These are phyloP conservation scores for Naematelia encephala DNA, from an alignment of 768 basidiomycete genomes.

Conservation along the genomic window DNA sequence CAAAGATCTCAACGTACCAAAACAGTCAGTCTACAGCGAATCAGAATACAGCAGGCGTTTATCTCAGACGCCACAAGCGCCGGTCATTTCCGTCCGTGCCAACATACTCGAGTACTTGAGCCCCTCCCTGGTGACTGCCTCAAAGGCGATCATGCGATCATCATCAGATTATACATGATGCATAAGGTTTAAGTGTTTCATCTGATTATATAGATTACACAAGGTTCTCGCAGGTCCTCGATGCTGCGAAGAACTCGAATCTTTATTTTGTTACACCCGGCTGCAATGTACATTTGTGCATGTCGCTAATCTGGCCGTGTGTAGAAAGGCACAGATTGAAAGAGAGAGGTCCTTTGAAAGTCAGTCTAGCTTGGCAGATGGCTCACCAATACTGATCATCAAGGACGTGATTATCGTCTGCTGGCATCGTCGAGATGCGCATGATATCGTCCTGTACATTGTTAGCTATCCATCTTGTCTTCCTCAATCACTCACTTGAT, in stretches of 20 bases:
- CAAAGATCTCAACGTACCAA: too few relatives aligned
- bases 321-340: neutral
- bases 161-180: too few relatives aligned
- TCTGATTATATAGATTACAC: too few relatives aligned
- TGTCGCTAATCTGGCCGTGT: neutral
- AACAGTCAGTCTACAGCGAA: too few relatives aligned
- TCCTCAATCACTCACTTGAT: neutral
- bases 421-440: neutral
- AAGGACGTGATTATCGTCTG: neutral
- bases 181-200: too few relatives aligned
- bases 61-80: too few relatives aligned
- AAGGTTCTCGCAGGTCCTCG: neutral
- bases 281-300: neutral
- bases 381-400: neutral
- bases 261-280: too few relatives aligned
- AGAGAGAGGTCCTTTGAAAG: neutral
- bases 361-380: neutral
- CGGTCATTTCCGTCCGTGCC: too few relatives aligned
- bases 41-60: neutral
- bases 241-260: too few relatives aligned
- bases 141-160: too few relatives aligned
- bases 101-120: too few relatives aligned
- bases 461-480: neutral
- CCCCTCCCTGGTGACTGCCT: too few relatives aligned
- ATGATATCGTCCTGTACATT: neutral